Evolutionary conservation across 257 asterid species (phyloP), one percentile per base, ranked within the genome.

Genomic region (Solanum infundibuliforme): DNA sequence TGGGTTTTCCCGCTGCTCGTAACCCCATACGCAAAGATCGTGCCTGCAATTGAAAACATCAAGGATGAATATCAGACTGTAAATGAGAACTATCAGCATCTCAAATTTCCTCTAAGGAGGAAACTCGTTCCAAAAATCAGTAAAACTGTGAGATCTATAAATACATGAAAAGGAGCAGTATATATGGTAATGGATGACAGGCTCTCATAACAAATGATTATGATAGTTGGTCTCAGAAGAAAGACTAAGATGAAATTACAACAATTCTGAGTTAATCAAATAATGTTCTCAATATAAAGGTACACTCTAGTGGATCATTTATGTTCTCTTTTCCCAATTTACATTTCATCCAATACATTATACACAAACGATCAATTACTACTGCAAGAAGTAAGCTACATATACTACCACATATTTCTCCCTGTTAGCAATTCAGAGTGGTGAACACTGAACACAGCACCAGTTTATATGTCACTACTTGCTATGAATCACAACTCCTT

Each of bases 1-100:
- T 97, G 99, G 86, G 99, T 97, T 94, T 97, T 97, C 87, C 99
- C 99, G 86, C 99, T 97, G 93, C 99, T 97, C 73, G 99, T 97
- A 90, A 97, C 98, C 9, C 99, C 99, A 89, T 97, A 97, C 39
- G 99, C 99, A 89, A 97, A 97, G 87, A 97, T 95, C 74, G 99
- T 95, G 88, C 99, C 99, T 97, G 91, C 62, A 87, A 87, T 89
- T 88, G 74, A 66, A 87, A 60, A 39, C 79, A 65, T 69, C 36
- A 23, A 89, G 71, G 84, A 79, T 55, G 55, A 39, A 87, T 73
- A 90, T 87, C 72, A 68, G 76, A 35, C 89, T 74, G 27, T 23
- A 20, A 74, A 38, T 31, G 68, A 75, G 87, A 58, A 79, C 72
- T 87, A 88, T 58, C 72, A 46, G 34, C 35, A 39, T 27, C 41